phyloP scores from a whole-genome alignment of 306 rosid species.

The Coriaria nepalensis region DNA sequence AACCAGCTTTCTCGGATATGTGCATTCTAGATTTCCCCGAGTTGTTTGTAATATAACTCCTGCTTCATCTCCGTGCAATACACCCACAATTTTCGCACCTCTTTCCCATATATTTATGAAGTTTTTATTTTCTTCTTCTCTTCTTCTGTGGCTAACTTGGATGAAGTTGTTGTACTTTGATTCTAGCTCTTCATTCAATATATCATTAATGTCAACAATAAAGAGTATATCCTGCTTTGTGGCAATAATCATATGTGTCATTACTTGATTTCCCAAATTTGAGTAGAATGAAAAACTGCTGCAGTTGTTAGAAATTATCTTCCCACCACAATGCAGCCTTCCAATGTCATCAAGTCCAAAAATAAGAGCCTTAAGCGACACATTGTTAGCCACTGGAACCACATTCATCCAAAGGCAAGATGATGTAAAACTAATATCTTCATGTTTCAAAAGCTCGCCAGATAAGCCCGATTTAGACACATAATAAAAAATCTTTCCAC shows the following conservation, averaged over 20 bases:
- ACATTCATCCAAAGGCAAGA: constrained; percentile 78
- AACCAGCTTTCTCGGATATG: constrained; percentile 84
- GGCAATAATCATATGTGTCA: constrained; percentile 59
- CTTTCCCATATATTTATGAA: constrained; percentile 82
- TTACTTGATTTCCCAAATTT: constrained; percentile 60
- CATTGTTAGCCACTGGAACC: constrained; percentile 33
- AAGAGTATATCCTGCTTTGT: constrained; percentile 82
- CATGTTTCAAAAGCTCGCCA: constrained; percentile 36
- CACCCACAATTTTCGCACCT: constrained; percentile 78
- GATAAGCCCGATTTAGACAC: constrained; percentile 32
- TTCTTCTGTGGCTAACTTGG: constrained; percentile 31
- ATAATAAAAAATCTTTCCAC: constrained; percentile 54
- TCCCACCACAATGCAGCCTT: constrained; percentile 57
- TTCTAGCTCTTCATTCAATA: constrained; percentile 44
- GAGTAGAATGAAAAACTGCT: constrained; percentile 77
- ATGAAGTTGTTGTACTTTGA: constrained; percentile 39
- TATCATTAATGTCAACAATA: constrained; percentile 53
- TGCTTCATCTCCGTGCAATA: constrained; percentile 82
- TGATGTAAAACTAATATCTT: constrained; percentile 42
- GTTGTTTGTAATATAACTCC: constrained; percentile 62
- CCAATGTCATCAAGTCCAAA: constrained; percentile 78
- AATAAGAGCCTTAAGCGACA: constrained; percentile 39
- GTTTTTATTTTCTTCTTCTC: constrained; percentile 40
- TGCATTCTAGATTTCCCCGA: constrained; percentile 84
- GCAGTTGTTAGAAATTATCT: constrained; percentile 71